These are phyloP conservation scores for Nidularia pulvinata DNA, from an alignment of 768 basidiomycete species.

Conservation along the genomic window DNA sequence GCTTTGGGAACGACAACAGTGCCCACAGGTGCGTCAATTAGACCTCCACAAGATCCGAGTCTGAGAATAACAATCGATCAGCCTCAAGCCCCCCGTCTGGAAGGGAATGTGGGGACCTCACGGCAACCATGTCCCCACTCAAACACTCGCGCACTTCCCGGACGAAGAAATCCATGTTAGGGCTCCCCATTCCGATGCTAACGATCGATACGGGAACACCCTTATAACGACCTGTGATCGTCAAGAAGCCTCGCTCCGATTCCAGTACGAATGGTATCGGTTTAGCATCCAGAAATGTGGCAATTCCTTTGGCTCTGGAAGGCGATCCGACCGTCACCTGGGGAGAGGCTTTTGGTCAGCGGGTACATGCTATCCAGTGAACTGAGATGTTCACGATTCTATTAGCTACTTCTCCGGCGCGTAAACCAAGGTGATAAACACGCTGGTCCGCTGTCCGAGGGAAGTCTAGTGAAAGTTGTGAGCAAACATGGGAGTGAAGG, in stretches of 20 bases:
- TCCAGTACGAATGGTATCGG: slow-evolving; percentile 60
- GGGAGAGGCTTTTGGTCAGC: not conserved
- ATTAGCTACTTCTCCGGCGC: slow-evolving; percentile 79
- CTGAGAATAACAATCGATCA: slow-evolving; percentile 27
- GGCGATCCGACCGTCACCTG: slow-evolving; percentile 78
- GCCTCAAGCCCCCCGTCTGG: not conserved
- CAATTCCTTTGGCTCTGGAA: slow-evolving; percentile 62
- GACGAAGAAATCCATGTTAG: slow-evolving; percentile 87
- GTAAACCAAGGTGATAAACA: slow-evolving; percentile 79
- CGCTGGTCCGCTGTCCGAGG: slow-evolving; percentile 72
- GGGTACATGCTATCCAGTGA: not conserved
- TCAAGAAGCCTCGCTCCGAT: slow-evolving; percentile 78
- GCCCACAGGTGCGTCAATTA: slow-evolving; percentile 71
- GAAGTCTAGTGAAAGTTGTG: slow-evolving; percentile 50
- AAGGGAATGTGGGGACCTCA: slow-evolving; percentile 32
- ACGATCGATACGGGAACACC: slow-evolving; percentile 68
- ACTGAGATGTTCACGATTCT: slow-evolving; percentile 53
- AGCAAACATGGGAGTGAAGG: not conserved
- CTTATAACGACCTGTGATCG: slow-evolving; percentile 66
- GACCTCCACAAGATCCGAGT: slow-evolving; percentile 80
- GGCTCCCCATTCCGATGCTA: slow-evolving; percentile 82
- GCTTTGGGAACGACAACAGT: slow-evolving; percentile 72
- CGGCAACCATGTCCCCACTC: slow-evolving; percentile 53
- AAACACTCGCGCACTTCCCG: slow-evolving; percentile 78
- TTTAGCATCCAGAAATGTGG: slow-evolving; percentile 56